Evolutionary conservation across 306 rosid genomes (phyloP), one percentile per base, ranked within the genome.

Genomic region (Malus sylvestris): DNA sequence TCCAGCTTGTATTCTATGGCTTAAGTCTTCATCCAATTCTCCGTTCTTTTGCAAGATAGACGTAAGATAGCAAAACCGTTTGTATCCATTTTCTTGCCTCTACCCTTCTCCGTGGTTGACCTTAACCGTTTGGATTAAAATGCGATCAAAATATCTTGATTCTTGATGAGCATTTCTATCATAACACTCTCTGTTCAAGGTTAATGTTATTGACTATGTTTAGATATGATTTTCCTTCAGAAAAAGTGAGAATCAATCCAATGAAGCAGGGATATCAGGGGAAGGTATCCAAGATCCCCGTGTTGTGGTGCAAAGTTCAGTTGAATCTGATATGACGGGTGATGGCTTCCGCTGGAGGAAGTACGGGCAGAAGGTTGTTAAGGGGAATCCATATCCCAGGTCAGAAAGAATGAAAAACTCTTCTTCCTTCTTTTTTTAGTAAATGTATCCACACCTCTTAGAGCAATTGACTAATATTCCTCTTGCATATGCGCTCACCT

Each of bases 281-380:
- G 96, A 90, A 69, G 89, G 79, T 30, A 72, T 81, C 67, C 88
- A 33, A 65, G 92, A 92, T 81, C 85, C 88, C 4, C 83, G 87
- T 12, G 72, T 83, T 53, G 84, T 84, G 83, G 88, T 85, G 83
- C 96, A 88, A 83, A 89, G 80, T 73, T 83, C 87, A 20, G 74
- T 74, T 1, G 93, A 90, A 80, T 78, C 89, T 38, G 97, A 90
- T 72, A 79, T 89, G 27, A 62, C 87, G 3, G 89, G 91, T 49
- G 96, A 95, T 77, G 97, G 97, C 61, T 88, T 89, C 78, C 97
- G 97, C 74, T 95, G 99, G 99, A 92, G 97, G 83, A 95, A 95
- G 87, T 95, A 95, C 80, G 97, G 99, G 10, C 97, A 95, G 89
- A 95, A 95, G 72, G 93, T 95, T 81, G 97, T 92, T 27, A 90